Evolutionary conservation across 345 rosid genomes (phyloP).

Genomic region (Citrus maxima): DNA sequence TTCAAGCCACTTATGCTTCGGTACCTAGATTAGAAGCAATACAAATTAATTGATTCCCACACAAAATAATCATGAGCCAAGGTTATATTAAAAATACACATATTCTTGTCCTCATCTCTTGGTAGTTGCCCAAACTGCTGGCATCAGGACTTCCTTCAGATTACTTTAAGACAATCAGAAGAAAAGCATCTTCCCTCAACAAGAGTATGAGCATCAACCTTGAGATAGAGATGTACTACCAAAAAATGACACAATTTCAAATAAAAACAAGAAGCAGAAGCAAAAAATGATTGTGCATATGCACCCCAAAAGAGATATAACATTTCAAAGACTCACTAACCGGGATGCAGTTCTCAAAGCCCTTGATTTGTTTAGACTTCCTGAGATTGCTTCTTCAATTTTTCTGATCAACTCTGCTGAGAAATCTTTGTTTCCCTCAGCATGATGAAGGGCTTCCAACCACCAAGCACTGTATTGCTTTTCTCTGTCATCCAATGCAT

Average conservation of each 20-base stretch:
- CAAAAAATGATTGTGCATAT: background rate
- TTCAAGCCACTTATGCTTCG: slow-evolving; percentile 67
- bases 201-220: background rate
- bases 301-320: background rate
- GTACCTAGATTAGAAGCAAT: slow-evolving; percentile 48
- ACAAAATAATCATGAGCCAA: slow-evolving; percentile 4
- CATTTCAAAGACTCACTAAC: slow-evolving; percentile 33
- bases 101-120: background rate
- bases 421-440: slow-evolving; percentile 61
- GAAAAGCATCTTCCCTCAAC: background rate
- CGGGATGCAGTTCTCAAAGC: slow-evolving; percentile 45
- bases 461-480: slow-evolving; percentile 65
- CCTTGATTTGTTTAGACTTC: slow-evolving; percentile 51
- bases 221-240: background rate
- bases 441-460: slow-evolving; percentile 72
- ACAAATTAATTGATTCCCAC: slow-evolving; percentile 15
- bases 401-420: slow-evolving; percentile 68
- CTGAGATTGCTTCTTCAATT: slow-evolving; percentile 78
- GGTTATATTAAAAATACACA: background rate
- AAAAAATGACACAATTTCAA: slow-evolving; percentile 1
- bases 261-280: slow-evolving; percentile 2
- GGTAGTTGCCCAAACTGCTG: background rate
- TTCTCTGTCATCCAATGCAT: slow-evolving; percentile 40
- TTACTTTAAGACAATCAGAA: background rate
- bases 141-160: background rate